Evolutionary conservation across 441 rosid genomes (phyloP).

Genomic region (Erodium trifolium): DNA sequence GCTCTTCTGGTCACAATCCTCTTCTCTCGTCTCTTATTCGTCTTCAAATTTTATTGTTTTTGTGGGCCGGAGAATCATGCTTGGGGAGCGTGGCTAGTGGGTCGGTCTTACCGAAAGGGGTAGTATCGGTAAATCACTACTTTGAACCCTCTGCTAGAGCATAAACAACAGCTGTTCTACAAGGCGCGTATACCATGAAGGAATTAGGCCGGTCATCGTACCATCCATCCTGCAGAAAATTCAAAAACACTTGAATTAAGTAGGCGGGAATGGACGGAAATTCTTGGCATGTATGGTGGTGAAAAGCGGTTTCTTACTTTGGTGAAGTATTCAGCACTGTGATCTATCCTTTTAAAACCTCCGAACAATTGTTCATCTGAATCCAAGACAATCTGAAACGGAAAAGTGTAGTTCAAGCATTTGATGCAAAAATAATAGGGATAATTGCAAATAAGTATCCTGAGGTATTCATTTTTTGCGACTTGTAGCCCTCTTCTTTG

Average conservation of each 20-base stretch:
- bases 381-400: constrained; percentile 69
- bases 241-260: neutral
- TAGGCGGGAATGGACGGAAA: neutral
- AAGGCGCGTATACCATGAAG: constrained; percentile 71
- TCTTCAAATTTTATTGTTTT: neutral
- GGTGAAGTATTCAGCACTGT: constrained; percentile 62
- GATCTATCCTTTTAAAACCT: constrained; percentile 62
- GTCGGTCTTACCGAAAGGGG: neutral
- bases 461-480: too few species aligned
- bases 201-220: constrained; percentile 66
- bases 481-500: too few species aligned
- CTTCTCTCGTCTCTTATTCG: neutral
- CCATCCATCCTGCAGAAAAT: constrained; percentile 59
- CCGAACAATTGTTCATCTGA: constrained; percentile 70
- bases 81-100: neutral
- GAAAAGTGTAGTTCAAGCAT: neutral
- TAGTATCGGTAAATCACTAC: neutral
- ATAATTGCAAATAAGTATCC: too few species aligned
- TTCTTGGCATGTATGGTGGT: neutral
- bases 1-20: neutral
- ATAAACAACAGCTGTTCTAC: constrained; percentile 84
- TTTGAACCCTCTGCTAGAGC: constrained; percentile 39
- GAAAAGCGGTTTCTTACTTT: constrained; percentile 38
- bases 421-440: neutral
- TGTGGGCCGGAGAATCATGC: neutral